Evolutionary conservation across 2,329 filamentous ascomycete species (phyloP).

Genomic region (Cytospora chrysosperma): DNA sequence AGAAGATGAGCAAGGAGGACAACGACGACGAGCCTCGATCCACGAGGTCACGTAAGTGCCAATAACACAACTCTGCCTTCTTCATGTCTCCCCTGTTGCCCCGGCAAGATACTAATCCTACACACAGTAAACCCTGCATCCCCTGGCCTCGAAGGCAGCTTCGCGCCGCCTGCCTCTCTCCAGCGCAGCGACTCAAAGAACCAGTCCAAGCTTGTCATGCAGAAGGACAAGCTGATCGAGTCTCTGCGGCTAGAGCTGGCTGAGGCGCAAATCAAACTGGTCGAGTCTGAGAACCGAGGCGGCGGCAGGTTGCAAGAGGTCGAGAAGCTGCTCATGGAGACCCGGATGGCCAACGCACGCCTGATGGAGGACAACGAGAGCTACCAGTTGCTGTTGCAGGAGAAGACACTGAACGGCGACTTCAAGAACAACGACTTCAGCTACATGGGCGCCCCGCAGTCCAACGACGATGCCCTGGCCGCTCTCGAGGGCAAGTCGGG

Average conservation of each 20-base stretch:
- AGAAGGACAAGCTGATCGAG: conserved; percentile 97
- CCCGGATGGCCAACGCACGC: conserved; percentile 91
- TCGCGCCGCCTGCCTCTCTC: conserved; percentile 81
- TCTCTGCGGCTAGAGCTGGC: conserved; percentile 87
- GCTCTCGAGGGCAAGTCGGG: conserved; percentile 57
- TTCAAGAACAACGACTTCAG: conserved; percentile 81
- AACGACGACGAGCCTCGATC: conserved; percentile 57
- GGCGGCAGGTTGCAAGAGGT: conserved; percentile 85
- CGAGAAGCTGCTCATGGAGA: conserved; percentile 86
- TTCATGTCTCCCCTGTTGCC: not conserved
- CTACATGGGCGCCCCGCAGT: conserved; percentile 55
- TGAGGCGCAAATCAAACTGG: conserved; percentile 91
- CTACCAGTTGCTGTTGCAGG: conserved; percentile 90
- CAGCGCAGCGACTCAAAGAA: conserved; percentile 86
- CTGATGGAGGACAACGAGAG: conserved; percentile 99
- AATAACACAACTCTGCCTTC: not conserved
- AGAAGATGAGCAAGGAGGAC: conserved; percentile 64
- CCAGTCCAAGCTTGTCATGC: conserved; percentile 83
- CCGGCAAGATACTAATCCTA: conserved; percentile 4
- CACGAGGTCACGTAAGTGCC: conserved; percentile 55
- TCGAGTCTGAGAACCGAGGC: conserved; percentile 90
- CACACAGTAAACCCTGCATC: conserved; percentile 52
- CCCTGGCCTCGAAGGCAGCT: conserved; percentile 73
- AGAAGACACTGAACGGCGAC: conserved; percentile 94
- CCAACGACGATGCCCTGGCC: conserved; percentile 63